phyloP scores from a whole-genome alignment of 805 yeast genomes.

The Candida silvicultrix region DNA sequence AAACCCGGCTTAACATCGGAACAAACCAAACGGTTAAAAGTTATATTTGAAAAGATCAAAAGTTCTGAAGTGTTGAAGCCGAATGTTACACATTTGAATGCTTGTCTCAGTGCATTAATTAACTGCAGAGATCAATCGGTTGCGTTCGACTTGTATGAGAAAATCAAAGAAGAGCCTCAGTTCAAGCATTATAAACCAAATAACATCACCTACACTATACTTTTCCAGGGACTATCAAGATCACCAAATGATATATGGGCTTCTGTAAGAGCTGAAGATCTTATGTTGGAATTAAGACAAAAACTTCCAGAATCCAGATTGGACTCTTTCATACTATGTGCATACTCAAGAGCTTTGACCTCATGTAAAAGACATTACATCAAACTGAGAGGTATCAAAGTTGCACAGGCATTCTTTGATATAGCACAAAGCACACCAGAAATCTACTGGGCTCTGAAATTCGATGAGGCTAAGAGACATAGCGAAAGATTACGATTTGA shows the following conservation, averaged over 20 bases:
- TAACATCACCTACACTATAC: slow-evolving; percentile 24
- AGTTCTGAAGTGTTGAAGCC: slow-evolving; percentile 23
- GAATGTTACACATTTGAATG: slow-evolving; percentile 37
- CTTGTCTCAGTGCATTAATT: slow-evolving; percentile 38
- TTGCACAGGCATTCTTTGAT: slow-evolving; percentile 13
- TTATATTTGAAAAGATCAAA: slow-evolving; percentile 25
- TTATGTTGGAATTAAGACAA: slow-evolving; percentile 7
- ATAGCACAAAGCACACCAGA: slow-evolving; percentile 2
- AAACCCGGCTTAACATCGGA: slow-evolving; percentile 24
- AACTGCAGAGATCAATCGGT: slow-evolving; percentile 31
- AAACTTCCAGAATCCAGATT: slow-evolving; percentile 6
- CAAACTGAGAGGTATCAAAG: slow-evolving; percentile 12
- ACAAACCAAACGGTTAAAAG: slow-evolving; percentile 28
- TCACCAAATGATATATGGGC: slow-evolving; percentile 6
- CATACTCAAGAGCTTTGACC: slow-evolving; percentile 11
- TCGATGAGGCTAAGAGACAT: not conserved
- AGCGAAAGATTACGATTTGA: not conserved
- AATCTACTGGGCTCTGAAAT: not conserved
- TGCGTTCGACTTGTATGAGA: slow-evolving; percentile 34
- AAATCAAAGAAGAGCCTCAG: slow-evolving; percentile 12
- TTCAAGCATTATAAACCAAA: slow-evolving; percentile 25
- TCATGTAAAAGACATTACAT: slow-evolving; percentile 10
- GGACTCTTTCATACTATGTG: slow-evolving; percentile 15
- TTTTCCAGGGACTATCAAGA: slow-evolving; percentile 17
- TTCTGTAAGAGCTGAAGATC: slow-evolving; percentile 5